Evolutionary conservation across 768 basidiomycete species (phyloP).

Genomic region (Suillus ampliporus): DNA sequence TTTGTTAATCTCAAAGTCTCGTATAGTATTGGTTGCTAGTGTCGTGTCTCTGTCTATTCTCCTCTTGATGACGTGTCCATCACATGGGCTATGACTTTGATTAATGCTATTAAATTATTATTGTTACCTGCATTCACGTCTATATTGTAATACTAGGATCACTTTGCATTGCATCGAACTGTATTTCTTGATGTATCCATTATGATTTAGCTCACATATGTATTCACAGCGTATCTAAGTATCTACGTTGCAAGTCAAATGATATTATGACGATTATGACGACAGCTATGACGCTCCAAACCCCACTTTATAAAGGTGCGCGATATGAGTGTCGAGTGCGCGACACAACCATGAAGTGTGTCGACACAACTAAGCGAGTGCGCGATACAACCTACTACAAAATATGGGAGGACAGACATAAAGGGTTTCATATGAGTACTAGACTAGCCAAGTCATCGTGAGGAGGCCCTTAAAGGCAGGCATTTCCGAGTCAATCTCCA

Average conservation of each 20-base stretch:
- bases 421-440: too few species aligned
- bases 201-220: neutral
- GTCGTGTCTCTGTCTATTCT: neutral
- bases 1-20: neutral
- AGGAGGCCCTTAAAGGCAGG: too few species aligned
- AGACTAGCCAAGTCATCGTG: too few species aligned
- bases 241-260: neutral
- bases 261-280: too few species aligned
- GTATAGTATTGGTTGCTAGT: neutral
- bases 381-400: too few species aligned
- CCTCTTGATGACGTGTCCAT: neutral
- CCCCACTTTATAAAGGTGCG: too few species aligned
- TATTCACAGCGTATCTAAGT: neutral
- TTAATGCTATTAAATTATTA: neutral
- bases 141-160: conserved; percentile 1
- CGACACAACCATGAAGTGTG: too few species aligned
- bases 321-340: too few species aligned
- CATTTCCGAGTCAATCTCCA: too few species aligned
- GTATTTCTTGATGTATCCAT: conserved; percentile 2
- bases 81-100: conserved; percentile 1
- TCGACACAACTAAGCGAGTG: too few species aligned
- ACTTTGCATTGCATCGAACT: neutral
- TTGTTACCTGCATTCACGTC: neutral
- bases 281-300: too few species aligned
- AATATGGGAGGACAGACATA: too few species aligned